These are phyloP conservation scores for Akanthomyces muscarius DNA, from an alignment of 2,329 filamentous ascomycete species.

Conservation along the genomic window DNA sequence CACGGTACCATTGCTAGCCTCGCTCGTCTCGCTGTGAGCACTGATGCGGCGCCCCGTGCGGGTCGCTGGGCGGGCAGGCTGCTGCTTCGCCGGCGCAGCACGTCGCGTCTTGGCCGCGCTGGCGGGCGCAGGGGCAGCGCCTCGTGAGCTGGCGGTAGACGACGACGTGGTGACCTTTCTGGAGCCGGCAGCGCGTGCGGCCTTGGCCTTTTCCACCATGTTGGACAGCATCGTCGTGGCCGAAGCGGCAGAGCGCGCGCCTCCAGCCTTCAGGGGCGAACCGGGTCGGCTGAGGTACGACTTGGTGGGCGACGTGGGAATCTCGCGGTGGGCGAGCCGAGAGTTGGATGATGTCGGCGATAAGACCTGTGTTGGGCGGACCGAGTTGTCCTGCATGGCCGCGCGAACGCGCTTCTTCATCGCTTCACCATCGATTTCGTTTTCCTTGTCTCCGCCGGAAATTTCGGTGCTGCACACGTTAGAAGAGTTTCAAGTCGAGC, in stretches of 20 bases:
- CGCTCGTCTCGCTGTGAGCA: constrained; percentile 58
- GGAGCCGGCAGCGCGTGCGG: constrained; percentile 45
- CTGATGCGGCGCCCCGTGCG: constrained; percentile 53
- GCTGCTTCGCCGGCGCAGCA: constrained; percentile 30
- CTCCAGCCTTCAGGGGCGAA: constrained; percentile 57
- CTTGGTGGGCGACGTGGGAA: constrained; percentile 51
- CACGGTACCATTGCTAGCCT: constrained; percentile 61
- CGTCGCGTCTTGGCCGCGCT: constrained; percentile 26
- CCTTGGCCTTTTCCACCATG: constrained; percentile 60
- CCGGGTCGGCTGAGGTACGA: constrained; percentile 54
- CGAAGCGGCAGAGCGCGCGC: constrained; percentile 36
- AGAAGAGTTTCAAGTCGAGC: constrained; percentile 25
- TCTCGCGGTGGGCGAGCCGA: constrained; percentile 51
- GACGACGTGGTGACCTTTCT: constrained; percentile 46
- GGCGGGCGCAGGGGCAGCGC: constrained; percentile 34
- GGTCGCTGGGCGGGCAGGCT: constrained; percentile 36
- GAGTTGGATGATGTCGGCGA: constrained; percentile 83
- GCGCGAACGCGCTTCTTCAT: constrained; percentile 64
- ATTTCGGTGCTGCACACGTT: constrained; percentile 54
- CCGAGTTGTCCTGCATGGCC: constrained; percentile 36
- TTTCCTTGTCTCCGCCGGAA: constrained; percentile 68
- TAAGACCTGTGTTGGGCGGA: constrained; percentile 57
- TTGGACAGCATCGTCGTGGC: constrained; percentile 47
- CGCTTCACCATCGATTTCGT: constrained; percentile 58
- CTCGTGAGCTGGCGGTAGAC: constrained; percentile 35